A percentile compares a stretch with the other conserved stretches of the same genome.
Conservation (phyloP, 2,329 filamentous ascomycete genomes). For the Ceratocystis destructans region DNA sequence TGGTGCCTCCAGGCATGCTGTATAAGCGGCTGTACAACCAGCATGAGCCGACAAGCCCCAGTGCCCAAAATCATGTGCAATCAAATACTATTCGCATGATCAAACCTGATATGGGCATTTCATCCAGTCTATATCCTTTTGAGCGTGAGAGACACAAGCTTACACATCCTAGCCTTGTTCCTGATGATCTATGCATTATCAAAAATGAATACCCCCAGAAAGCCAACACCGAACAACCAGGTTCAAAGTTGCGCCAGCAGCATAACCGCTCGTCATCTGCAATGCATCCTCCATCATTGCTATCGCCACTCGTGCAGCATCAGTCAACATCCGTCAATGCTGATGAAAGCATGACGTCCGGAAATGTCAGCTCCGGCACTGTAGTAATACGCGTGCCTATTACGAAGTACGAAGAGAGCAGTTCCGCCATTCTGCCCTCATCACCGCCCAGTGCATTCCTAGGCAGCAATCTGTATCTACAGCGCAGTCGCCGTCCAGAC, state of each 20-base stretch:
- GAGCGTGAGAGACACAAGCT: background rate
- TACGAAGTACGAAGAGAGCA: background rate
- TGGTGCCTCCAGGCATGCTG: background rate
- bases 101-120: background rate
- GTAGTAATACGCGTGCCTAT: slow-evolving; percentile 7
- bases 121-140: background rate
- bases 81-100: slow-evolving; percentile 8
- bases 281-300: background rate
- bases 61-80: background rate
- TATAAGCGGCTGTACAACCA: slow-evolving; percentile 5
- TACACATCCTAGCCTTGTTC: slow-evolving; percentile 12
- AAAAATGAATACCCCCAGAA: background rate
- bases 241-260: background rate
- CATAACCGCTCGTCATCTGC: background rate
- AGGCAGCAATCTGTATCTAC: background rate
- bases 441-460: background rate
- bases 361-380: background rate
- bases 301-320: background rate
- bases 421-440: background rate
- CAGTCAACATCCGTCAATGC: background rate
- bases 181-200: slow-evolving; percentile 13
- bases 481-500: background rate
- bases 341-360: background rate
- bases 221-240: background rate
- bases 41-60: background rate